Evolutionary conservation across 1,139 yeast genomes (phyloP).

Genomic region (Debaryomyces psychrophilus): DNA sequence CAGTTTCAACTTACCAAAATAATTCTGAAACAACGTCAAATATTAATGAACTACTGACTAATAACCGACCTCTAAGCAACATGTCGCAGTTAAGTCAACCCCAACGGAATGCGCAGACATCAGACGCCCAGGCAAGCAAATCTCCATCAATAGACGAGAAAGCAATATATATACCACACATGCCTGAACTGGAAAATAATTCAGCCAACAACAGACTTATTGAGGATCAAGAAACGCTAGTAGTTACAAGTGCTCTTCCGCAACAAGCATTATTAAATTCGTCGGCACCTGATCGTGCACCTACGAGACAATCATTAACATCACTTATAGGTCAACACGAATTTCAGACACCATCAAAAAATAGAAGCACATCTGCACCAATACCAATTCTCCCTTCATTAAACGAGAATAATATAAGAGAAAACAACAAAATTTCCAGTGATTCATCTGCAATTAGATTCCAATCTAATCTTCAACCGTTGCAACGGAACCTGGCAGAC

Average conservation of each 20-base stretch:
- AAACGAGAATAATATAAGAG: background rate
- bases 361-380: background rate
- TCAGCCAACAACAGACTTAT: background rate
- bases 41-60: background rate
- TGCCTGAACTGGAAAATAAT: background rate
- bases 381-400: background rate
- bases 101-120: background rate
- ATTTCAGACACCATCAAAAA: background rate
- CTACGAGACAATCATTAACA: background rate
- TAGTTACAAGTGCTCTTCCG: background rate
- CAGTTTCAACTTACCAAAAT: background rate
- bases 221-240: background rate
- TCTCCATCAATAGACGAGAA: background rate
- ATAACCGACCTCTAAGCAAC: background rate
- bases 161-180: background rate
- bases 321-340: background rate
- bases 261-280: background rate
- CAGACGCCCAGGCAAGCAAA: background rate
- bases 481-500: background rate
- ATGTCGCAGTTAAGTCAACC: background rate
- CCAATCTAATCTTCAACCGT: background rate
- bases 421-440: background rate
- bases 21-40: background rate
- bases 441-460: background rate
- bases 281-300: background rate